Conservation (phyloP, 257 asterid genomes). For the Mitragyna speciosa region DNA sequence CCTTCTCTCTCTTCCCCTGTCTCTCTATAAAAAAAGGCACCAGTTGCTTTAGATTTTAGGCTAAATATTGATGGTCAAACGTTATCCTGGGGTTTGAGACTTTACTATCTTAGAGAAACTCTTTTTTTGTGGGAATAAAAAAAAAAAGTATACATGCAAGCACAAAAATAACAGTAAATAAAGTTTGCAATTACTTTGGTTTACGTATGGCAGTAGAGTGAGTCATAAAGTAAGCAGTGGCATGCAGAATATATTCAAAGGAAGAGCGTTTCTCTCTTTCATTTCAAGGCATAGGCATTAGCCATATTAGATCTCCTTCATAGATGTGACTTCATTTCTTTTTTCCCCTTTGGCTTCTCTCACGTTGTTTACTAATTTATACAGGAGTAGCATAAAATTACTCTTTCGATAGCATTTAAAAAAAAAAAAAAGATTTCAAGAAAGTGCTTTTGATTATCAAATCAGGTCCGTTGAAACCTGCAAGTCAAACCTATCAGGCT, state of each 20-base stretch:
- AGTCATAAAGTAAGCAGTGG: background rate
- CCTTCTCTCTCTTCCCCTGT: no score
- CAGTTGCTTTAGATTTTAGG: no score
- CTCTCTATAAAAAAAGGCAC: no score
- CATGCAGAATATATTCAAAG: constrained; percentile 9
- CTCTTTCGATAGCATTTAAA: background rate
- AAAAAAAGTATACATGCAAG: no score
- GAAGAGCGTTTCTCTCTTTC: no score
- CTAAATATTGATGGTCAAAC: no score
- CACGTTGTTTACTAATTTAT: constrained; percentile 20
- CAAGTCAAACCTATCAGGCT: constrained; percentile 42
- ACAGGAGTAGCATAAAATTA: background rate
- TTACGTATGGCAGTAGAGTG: background rate
- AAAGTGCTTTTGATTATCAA: background rate
- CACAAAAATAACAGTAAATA: no score
- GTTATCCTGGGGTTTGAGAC: no score
- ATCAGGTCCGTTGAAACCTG: constrained; percentile 32
- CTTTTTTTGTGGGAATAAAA: no score
- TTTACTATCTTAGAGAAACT: no score
- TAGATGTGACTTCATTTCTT: constrained; percentile 20
- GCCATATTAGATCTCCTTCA: background rate
- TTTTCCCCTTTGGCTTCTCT: constrained; percentile 8
- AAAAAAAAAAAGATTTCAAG: background rate
- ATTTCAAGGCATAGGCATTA: background rate
- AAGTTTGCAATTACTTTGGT: background rate